Conservation (phyloP, 371 early-diverging fungal genomes). For the Haplosporangium sp. region DNA sequence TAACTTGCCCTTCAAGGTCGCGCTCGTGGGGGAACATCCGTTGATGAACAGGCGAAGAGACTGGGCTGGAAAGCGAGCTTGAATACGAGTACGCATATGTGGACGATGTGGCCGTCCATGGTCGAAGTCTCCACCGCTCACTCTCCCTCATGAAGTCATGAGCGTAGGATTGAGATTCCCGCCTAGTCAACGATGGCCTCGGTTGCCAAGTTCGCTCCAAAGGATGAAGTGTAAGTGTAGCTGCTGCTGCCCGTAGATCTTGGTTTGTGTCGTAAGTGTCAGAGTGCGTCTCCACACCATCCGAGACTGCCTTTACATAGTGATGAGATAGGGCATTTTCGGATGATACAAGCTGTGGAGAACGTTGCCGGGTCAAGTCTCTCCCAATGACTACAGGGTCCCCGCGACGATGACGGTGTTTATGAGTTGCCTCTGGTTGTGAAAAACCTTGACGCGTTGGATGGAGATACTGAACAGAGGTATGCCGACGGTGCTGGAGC, state of each 20-base stretch:
- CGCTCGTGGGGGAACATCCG: slow-evolving; percentile 25
- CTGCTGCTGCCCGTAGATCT: neutral
- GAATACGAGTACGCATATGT: neutral
- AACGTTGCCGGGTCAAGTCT: neutral
- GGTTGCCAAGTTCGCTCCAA: slow-evolving; percentile 2
- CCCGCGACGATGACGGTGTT: neutral
- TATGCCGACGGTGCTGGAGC: slow-evolving; percentile 10
- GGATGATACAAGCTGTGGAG: neutral
- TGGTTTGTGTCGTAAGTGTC: neutral
- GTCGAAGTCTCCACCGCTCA: slow-evolving; percentile 15
- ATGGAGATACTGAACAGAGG: neutral
- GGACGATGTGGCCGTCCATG: slow-evolving; percentile 9
- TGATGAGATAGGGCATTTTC: neutral
- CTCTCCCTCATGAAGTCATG: slow-evolving; percentile 37
- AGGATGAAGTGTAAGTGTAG: neutral
- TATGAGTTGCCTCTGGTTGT: neutral
- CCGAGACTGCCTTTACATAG: neutral
- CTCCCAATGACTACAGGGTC: slow-evolving; percentile 7
- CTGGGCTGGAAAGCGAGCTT: slow-evolving; percentile 13
- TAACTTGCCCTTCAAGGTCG: neutral
- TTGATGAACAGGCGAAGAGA: slow-evolving; percentile 1
- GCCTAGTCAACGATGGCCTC: slow-evolving; percentile 9
- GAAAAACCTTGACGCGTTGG: neutral
- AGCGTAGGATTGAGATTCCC: slow-evolving; percentile 32
- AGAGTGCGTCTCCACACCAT: too few species aligned